Conservation (phyloP, 345 rosid genomes). For the Rubroshorea leprosula region DNA sequence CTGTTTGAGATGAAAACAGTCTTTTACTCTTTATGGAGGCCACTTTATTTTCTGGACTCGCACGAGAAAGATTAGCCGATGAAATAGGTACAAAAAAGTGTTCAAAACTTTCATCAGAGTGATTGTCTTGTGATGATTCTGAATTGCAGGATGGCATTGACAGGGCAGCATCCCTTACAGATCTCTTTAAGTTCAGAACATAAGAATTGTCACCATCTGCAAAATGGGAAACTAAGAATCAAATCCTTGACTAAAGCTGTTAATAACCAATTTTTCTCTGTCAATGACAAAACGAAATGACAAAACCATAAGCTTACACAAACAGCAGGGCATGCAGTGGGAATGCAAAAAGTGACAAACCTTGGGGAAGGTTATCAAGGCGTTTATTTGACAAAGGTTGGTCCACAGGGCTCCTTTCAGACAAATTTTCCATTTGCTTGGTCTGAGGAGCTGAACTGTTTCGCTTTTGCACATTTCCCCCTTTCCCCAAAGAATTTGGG, state of each 20-base stretch:
- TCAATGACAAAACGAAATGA: constrained; percentile 5
- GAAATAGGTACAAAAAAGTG: constrained; percentile 83
- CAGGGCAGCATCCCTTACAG: constrained; percentile 90
- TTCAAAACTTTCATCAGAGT: constrained; percentile 72
- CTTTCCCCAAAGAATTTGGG: constrained; percentile 85
- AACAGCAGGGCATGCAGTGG: background rate
- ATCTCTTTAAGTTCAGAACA: constrained; percentile 75
- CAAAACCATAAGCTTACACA: background rate
- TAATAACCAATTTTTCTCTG: constrained; percentile 2
- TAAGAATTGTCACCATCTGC: constrained; percentile 62
- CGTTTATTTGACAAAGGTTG: constrained; percentile 45
- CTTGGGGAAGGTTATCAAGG: constrained; percentile 49
- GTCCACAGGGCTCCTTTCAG: constrained; percentile 51
- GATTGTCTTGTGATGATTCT: constrained; percentile 64
- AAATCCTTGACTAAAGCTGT: constrained; percentile 12
- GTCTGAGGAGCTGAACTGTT: constrained; percentile 46
- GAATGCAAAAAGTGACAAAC: constrained; percentile 34
- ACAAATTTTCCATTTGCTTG: constrained; percentile 52
- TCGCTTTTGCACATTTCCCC: constrained; percentile 71
- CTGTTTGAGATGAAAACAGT: constrained; percentile 45
- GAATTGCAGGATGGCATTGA: constrained; percentile 51
- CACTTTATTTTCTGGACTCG: constrained; percentile 48
- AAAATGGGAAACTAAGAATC: constrained; percentile 15
- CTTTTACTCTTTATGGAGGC: constrained; percentile 44
- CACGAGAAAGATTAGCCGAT: constrained; percentile 44